A percentile compares a stretch with the other conserved stretches of the same genome.
phyloP scores from a whole-genome alignment of 2,329 filamentous ascomycete species.

The Diplodia scrobiculata region DNA sequence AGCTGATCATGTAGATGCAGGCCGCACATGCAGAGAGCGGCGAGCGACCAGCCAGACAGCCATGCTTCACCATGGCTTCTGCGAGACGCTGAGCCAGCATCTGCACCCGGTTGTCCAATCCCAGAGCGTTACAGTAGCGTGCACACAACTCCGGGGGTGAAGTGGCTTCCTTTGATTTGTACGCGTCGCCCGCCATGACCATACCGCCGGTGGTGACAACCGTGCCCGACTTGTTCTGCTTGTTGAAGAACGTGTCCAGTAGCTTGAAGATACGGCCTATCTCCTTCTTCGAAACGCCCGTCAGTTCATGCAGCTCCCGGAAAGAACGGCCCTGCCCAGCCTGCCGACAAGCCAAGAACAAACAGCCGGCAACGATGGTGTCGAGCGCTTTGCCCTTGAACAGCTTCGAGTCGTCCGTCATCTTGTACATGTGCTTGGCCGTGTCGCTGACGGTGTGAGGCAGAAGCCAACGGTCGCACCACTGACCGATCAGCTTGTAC shows the following conservation, averaged over 20 bases:
- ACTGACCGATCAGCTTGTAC: constrained; percentile 81
- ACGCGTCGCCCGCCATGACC: constrained; percentile 58
- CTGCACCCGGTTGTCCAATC: constrained; percentile 72
- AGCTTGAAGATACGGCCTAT: constrained; percentile 94
- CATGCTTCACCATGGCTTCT: constrained; percentile 72
- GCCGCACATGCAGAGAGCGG: constrained; percentile 92
- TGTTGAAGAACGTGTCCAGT: constrained; percentile 82
- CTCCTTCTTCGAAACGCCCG: constrained; percentile 94
- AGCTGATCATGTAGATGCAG: constrained; percentile 93
- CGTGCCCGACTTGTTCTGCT: constrained; percentile 50
- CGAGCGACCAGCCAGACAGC: constrained; percentile 85
- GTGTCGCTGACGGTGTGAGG: constrained; percentile 69
- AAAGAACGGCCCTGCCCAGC: constrained; percentile 86
- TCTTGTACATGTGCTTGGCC: constrained; percentile 93
- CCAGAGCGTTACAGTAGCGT: constrained; percentile 84
- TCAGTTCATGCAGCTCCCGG: constrained; percentile 89
- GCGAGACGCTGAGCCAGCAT: constrained; percentile 80
- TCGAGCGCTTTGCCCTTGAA: constrained; percentile 97
- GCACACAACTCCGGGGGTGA: constrained; percentile 81
- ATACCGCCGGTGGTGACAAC: constrained; percentile 40
- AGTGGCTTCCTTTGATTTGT: constrained; percentile 74
- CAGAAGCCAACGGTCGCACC: constrained; percentile 78
- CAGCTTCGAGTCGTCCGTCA: constrained; percentile 86
- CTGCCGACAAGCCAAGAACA: constrained; percentile 96
- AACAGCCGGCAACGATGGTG: constrained; percentile 90